Evolutionary conservation across 2,329 filamentous ascomycete genomes (phyloP).

Genomic region (Beauveria asiatica): DNA sequence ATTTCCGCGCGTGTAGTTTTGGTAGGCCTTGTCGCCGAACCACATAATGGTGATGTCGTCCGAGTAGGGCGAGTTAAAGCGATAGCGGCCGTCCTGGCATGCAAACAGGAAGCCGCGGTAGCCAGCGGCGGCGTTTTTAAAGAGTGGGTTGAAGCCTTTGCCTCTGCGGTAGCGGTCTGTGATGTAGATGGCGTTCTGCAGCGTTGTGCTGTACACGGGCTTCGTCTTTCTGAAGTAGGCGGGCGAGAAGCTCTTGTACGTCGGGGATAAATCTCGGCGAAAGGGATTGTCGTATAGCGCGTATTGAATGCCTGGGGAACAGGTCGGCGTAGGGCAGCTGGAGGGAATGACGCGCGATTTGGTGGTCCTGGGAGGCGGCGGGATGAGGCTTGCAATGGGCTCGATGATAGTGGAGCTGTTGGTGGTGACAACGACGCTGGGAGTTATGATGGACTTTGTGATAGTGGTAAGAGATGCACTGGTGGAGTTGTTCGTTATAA

Average conservation of each 20-base stretch:
- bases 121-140: slow-evolving; percentile 7
- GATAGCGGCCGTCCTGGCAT: slow-evolving; percentile 9
- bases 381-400: not conserved
- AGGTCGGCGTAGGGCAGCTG: slow-evolving; percentile 9
- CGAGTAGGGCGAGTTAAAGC: slow-evolving; percentile 11
- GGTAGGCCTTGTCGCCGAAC: slow-evolving; percentile 8
- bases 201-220: slow-evolving; percentile 1
- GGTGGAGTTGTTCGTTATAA: too few relatives aligned
- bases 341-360: not conserved
- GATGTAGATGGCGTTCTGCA: slow-evolving; percentile 7
- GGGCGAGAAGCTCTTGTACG: slow-evolving; percentile 4
- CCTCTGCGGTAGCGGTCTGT: not conserved
- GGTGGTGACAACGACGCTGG: not conserved
- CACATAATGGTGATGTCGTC: slow-evolving; percentile 13
- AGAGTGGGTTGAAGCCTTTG: not conserved
- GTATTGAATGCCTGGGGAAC: not conserved
- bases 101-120: slow-evolving; percentile 12
- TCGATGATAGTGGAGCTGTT: not conserved
- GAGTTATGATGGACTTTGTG: not conserved
- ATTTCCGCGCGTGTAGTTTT: slow-evolving; percentile 7
- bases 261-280: not conserved
- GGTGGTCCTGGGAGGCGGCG: not conserved
- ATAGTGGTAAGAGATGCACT: not conserved
- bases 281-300: slow-evolving; percentile 7
- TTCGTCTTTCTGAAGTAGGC: not conserved